Evolutionary conservation across 202 grass and related monocot species (phyloP).

Genomic region (Saccharum hybrid): DNA sequence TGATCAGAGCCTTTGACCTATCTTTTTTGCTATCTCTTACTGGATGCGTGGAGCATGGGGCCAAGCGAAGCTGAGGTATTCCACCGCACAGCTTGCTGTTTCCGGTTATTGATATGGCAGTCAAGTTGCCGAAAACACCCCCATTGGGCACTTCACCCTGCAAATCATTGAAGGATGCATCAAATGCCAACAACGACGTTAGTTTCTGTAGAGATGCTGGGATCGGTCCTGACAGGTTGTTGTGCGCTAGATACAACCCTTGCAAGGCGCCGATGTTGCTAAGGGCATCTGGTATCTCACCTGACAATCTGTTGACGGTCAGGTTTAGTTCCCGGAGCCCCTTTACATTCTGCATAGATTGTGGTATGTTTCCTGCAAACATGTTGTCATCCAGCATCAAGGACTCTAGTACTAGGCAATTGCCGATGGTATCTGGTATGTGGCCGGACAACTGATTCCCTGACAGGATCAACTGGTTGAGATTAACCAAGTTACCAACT

Average conservation of each 20-base stretch:
- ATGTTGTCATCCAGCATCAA: constrained; percentile 17
- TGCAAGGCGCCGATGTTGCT: not conserved
- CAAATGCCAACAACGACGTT: not conserved
- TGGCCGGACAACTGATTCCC: not conserved
- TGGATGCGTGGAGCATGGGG: not conserved
- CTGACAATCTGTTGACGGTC: not conserved
- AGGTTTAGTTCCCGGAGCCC: constrained; percentile 5
- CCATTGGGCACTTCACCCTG: not conserved
- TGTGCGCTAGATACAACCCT: constrained; percentile 13
- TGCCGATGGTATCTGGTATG: constrained; percentile 2
- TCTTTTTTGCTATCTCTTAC: not conserved
- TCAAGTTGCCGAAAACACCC: not conserved
- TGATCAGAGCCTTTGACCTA: constrained; percentile 2
- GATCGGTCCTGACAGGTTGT: not conserved
- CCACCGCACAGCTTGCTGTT: constrained; percentile 9
- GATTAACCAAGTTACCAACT: no score
- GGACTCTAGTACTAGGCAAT: not conserved
- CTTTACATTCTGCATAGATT: not conserved
- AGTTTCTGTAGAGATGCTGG: constrained; percentile 3
- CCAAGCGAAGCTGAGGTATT: constrained; percentile 10
- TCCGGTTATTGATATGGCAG: not conserved
- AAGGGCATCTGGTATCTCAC: not conserved
- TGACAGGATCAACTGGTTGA: not conserved
- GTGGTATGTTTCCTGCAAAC: constrained; percentile 15
- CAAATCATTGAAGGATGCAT: constrained; percentile 10